Evolutionary conservation across 1,139 yeast species (phyloP), one percentile per base, ranked within the genome.

Genomic region (Taiozyma sp.): DNA sequence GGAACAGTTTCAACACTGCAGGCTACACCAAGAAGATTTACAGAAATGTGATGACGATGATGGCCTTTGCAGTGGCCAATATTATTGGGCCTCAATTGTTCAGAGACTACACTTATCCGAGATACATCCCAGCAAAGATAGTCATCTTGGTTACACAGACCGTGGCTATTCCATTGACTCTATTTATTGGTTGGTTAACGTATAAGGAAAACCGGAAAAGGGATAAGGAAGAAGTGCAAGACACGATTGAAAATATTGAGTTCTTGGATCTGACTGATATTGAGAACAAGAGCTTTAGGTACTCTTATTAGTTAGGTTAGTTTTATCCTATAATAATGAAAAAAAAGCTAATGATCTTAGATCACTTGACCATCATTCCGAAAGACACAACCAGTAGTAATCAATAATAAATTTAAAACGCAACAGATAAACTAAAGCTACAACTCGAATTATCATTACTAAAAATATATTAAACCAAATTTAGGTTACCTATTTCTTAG

Each of bases 401-500:
- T 24, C 27, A 24, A 24, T 24, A 7, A 24, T 24, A 24, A 24
- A 24, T 24, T 24, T 4, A 5, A 24, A 24, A 24, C 27, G 2
- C 6, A n/a, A n/a, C 14, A 8, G 36, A 13, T 2, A 8, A 27
- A 27, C 9, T 28, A 14, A 32, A 14, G 14, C 41, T 38, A 38
- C 41, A 38, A 38, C 7, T 38, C 24, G 19, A 9, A 19, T 14
- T 38, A 38, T 38, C 40, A 22, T 38, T 38, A 38, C 40, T 38
- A 38, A 38, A n/a, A 38, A 38, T 38, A 38, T 38, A 38, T 38
- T 38, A 38, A 38, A 38, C 41, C 14, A 38, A 19, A 22, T 16
- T 32, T 22, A 38, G 41, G 24, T 38, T 38, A 44, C 73, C 87
- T 92, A 92, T 85, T 92, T 90, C 92, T 91, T 92, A 75, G 87